phyloP scores from a whole-genome alignment of 2,329 filamentous ascomycete species.

The Cylindrodendrum hubeiense region DNA sequence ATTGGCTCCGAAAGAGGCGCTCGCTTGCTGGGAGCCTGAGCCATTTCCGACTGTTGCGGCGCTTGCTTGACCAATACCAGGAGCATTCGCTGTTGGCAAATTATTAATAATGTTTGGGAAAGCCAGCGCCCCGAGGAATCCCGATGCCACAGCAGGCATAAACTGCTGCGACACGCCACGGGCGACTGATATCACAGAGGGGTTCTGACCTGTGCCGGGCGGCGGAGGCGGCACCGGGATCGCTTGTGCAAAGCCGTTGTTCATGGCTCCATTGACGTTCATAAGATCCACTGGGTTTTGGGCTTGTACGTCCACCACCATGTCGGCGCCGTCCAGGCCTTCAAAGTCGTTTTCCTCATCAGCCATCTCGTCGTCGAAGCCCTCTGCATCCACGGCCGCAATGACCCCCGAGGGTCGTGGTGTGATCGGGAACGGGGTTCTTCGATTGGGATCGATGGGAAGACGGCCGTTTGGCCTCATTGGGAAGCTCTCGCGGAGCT shows the following conservation, averaged over 20 bases:
- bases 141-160: slow-evolving; percentile 32
- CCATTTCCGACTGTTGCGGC: slow-evolving; percentile 45
- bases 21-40: slow-evolving; percentile 29
- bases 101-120: slow-evolving; percentile 47
- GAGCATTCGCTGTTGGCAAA: slow-evolving; percentile 35
- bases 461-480: slow-evolving; percentile 27
- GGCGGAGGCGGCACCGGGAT: slow-evolving; percentile 46
- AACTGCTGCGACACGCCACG: slow-evolving; percentile 31
- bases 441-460: background rate
- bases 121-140: slow-evolving; percentile 35
- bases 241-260: slow-evolving; percentile 33
- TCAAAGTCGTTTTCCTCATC: slow-evolving; percentile 61
- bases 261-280: slow-evolving; percentile 27
- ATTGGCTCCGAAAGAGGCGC: slow-evolving; percentile 38
- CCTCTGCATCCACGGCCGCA: slow-evolving; percentile 46
- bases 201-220: slow-evolving; percentile 40
- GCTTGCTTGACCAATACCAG: slow-evolving; percentile 42
- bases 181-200: slow-evolving; percentile 34
- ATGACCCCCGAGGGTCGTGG: slow-evolving; percentile 7
- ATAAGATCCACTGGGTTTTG: slow-evolving; percentile 40
- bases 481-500: slow-evolving; percentile 52
- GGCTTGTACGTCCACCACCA: slow-evolving; percentile 50
- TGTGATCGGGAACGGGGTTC: background rate
- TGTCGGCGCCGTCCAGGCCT: slow-evolving; percentile 54
- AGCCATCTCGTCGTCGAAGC: slow-evolving; percentile 57